Evolutionary conservation across 202 grass and related monocot species (phyloP), one percentile per base, ranked within the genome.

Genomic region (Schoenoplectus triqueter): DNA sequence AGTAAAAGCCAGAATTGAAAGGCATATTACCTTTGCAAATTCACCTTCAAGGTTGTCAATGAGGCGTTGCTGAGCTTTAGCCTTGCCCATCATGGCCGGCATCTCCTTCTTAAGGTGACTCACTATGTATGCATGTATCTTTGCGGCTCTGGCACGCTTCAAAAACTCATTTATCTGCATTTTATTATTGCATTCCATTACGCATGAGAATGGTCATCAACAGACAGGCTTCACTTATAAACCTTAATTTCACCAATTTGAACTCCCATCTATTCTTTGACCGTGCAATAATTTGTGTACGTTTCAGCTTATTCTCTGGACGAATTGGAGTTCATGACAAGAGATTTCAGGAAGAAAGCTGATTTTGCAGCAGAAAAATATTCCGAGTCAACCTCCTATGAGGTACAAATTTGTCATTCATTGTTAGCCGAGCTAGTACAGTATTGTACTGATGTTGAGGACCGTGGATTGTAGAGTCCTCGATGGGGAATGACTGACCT

Each of bases 1-100:
- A 55, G n/a, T 65, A 22, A 83, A 84, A 70, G 69, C 13, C 21
- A 10, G 76, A 3, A 61, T 56, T 63, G 31, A 31, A 0, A 54
- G 48, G 42, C 64, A 60, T 52, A 67, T 17, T 90, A 96, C 94
- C 91, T 97, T 97, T 46, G 90, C 90, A 57, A 92, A 97, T 49
- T 97, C 91, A 55, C 91, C 91, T 48, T 85, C 86, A 13, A 97
- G 67, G 83, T 89, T 90, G 69, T 97, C 94, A 11, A 94, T 88
- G 17, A 97, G 90, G 73, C 90, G 88, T 64, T 97, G 94, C n/a
- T 97, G 94, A 84, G 91, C 88, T 86, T 97, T 97, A 57, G 94
- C 91, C 85, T 97, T 97, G 39, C 94, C 94, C 87, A 97, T 89
- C 91, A 97, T 85, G 21, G 91, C 80, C 48, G 94, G 94, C 91